Evolutionary conservation across 345 rosid genomes (phyloP), one percentile per base, ranked within the genome.

Genomic region (Citrus reticulata): DNA sequence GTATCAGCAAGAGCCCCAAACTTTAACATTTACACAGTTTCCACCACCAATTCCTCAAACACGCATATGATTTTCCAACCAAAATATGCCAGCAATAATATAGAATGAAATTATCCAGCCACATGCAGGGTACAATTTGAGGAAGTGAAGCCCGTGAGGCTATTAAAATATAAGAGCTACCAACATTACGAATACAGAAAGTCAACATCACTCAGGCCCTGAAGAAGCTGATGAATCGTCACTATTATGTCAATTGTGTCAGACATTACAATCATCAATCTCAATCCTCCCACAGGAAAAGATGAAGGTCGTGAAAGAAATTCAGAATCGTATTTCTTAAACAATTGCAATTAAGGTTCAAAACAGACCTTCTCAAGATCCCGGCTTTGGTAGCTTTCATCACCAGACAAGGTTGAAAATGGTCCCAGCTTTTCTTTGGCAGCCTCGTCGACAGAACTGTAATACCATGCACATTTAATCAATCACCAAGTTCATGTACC

Each of bases 311-410:
- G 8, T 25, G 17, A 25, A 16, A 59, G 1, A 58, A 14, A 58
- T 25, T 35, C 42, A 40, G 34, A 60, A 61, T 40, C 6, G 7
- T 19, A 25, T 32, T 4, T 25, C 30, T 30, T 9, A 34, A 62
- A 42, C 70, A 71, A 19, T 68, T 13, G 62, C 35, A 76, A 37
- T 20, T 40, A 58, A 7, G 46, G 25, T 40, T 54, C 54, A 61
- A 75, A 65, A 24, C 19, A 64, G 69, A 93, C 99, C 99, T 97
- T 97, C 85, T 97, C 99, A 79, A 97, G 99, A 85, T 97, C 99
- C 75, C 97, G 88, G 89, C 73, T 94, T 83, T 94, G 97, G 86
- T 97, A 97, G 90, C 98, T 94, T 84, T 91, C 99, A 14, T 94
- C 95, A 4, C 88, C 81, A 27, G 97, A 80, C 81, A 97, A 82